A percentile compares a stretch with the other conserved stretches of the same genome.
Evolutionary conservation across 306 rosid species (phyloP).

Genomic region (Rosa lucieae): DNA sequence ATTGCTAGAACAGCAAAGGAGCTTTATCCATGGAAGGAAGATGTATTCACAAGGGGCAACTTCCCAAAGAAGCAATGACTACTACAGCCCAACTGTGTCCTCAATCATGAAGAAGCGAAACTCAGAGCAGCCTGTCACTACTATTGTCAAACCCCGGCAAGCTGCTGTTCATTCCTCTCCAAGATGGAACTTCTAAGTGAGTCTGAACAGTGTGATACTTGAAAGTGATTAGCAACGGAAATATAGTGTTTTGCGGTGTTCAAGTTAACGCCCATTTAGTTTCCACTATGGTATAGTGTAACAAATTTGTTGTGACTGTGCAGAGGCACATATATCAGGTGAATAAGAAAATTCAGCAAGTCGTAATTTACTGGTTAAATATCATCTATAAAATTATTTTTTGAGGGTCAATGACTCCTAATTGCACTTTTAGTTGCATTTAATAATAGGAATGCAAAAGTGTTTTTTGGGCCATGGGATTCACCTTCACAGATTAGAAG

Average conservation of each 20-base stretch:
- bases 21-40: constrained; percentile 77
- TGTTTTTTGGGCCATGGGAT: not conserved
- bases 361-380: constrained; percentile 30
- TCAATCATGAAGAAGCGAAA: constrained; percentile 87
- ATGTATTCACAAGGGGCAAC: constrained; percentile 87
- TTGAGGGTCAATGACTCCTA: constrained; percentile 6
- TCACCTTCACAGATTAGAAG: not conserved
- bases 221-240: constrained; percentile 31
- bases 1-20: constrained; percentile 69
- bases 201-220: constrained; percentile 26
- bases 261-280: constrained; percentile 27
- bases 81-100: constrained; percentile 86
- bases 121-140: constrained; percentile 46
- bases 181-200: constrained; percentile 73
- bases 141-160: constrained; percentile 55
- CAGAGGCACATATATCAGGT: constrained; percentile 41
- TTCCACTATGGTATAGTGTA: constrained; percentile 40
- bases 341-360: constrained; percentile 54
- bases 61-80: constrained; percentile 92
- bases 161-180: constrained; percentile 88
- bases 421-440: not conserved
- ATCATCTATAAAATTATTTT: constrained; percentile 3
- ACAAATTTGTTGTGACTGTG: constrained; percentile 39
- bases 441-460: not conserved
- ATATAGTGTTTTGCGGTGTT: constrained; percentile 39